Evolutionary conservation across 441 rosid species (phyloP).

Genomic region (Arabidopsis lyrata): DNA sequence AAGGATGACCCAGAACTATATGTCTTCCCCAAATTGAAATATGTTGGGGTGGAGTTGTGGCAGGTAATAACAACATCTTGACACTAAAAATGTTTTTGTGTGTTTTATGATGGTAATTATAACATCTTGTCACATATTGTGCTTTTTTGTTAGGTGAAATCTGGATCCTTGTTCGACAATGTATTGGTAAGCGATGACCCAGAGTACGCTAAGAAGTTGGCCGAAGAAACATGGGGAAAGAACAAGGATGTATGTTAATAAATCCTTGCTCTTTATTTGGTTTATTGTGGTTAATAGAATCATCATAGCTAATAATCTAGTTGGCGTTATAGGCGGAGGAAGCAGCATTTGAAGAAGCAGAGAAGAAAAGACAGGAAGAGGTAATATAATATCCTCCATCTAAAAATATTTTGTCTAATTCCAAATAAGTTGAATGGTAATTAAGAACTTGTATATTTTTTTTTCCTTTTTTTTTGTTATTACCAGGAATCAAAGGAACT

Average conservation of each 20-base stretch:
- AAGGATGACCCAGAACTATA: constrained; percentile 92
- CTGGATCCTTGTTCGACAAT: constrained; percentile 92
- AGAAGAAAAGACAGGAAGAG: constrained; percentile 84
- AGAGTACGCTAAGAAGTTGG: constrained; percentile 79
- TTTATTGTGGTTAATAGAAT: not conserved
- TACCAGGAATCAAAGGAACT: constrained; percentile 75
- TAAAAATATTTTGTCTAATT: not conserved
- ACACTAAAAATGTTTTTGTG: not conserved
- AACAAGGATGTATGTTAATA: constrained; percentile 74
- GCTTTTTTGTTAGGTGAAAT: constrained; percentile 67
- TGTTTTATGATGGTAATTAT: not conserved
- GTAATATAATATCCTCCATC: constrained; percentile 41
- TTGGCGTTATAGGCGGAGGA: constrained; percentile 74
- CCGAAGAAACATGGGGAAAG: constrained; percentile 97
- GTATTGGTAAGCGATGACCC: constrained; percentile 76
- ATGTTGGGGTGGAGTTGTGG: constrained; percentile 97
- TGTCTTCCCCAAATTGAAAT: constrained; percentile 84
- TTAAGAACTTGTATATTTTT: not conserved
- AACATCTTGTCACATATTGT: not conserved
- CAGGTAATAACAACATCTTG: constrained; percentile 61
- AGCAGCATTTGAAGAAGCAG: constrained; percentile 91
- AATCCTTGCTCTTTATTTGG: not conserved
- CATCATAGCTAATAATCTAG: constrained; percentile 12
- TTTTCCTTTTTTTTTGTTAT: not conserved
- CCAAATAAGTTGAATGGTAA: not conserved